Evolutionary conservation across 1,284 basidiomycete genomes (phyloP), one percentile per base, ranked within the genome.

Genomic region (Boletus smithii): DNA sequence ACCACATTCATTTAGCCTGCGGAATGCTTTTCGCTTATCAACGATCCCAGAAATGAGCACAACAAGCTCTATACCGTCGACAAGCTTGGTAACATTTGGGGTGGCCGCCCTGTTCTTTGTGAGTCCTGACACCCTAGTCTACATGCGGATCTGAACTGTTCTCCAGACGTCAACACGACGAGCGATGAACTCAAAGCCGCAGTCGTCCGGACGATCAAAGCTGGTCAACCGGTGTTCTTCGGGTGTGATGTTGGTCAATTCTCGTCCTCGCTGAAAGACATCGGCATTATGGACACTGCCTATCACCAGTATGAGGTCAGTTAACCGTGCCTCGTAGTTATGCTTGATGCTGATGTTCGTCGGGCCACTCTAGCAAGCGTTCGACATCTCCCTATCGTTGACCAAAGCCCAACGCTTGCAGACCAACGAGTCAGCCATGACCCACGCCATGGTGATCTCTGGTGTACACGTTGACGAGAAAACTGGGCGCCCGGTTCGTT

Each of bases 401-500:
- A 83, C 79, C 57, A 98, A 98, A 69, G 89, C 91, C 0, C 80
- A 97, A 61, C 80, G 95, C 11, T 75, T 98, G 34, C 76, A 84
- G 59, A 83, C 83, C 22, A 83, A 83, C 47, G 93, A 97, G 62
- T 88, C 85, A 8, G 70, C 84, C 17, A 95, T 95, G 90, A 94
- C 91, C 1, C 92, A 95, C 64, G 91, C 91, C 4, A 93, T 93
- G 91, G 91, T 94, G 42, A 93, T 97, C 62, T 86, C 88, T 17
- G 93, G 81, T 17, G 92, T 94, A n/a, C 92, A 95, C 65, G 71
- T 97, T 45, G 90, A 94, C 62, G 61, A 70, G 13, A 71, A 72
- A 27, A 68, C 71, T 0, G 91, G 91, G 39, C 81, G 81, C 49
- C 85, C 92, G 1, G 71, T 94, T 26, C 77, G 92, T 10, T 98